Conservation (phyloP, 1,284 basidiomycete genomes). For the Pterula multifida region DNA sequence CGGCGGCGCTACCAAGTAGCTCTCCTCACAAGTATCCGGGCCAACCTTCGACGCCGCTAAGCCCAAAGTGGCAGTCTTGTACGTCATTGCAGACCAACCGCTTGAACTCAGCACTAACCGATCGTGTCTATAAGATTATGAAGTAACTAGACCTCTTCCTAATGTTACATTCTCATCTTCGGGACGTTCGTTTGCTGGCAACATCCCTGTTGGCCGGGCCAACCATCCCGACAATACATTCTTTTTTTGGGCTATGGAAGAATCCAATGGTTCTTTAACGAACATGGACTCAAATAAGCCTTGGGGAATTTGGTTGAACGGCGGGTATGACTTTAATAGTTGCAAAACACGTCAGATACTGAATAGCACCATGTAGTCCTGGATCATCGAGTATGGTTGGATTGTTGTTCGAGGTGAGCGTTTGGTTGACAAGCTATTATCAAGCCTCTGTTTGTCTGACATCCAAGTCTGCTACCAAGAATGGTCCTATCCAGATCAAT, state of each 20-base stretch:
- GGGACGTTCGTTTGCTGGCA: conserved; percentile 51
- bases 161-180: conserved; percentile 48
- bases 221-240: conserved; percentile 60
- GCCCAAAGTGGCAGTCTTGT: conserved; percentile 56
- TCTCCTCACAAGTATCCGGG: conserved; percentile 41
- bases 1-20: conserved; percentile 24
- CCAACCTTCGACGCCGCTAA: conserved; percentile 36
- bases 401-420: conserved; percentile 46
- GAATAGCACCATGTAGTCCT: conserved; percentile 28
- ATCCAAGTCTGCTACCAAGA: conserved; percentile 23
- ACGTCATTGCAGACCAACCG: conserved; percentile 12
- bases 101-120: background rate
- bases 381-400: conserved; percentile 60
- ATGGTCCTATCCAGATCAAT: conserved; percentile 51
- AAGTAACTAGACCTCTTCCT: conserved; percentile 43
- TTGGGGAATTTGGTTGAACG: conserved; percentile 69
- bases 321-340: conserved; percentile 34
- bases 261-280: conserved; percentile 46
- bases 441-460: background rate
- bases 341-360: background rate
- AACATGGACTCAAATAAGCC: conserved; percentile 30
- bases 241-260: conserved; percentile 65
- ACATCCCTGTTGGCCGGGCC: conserved; percentile 49
- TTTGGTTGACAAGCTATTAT: too few relatives aligned
- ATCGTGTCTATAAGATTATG: conserved; percentile 30